A percentile compares a stretch with the other conserved stretches of the same genome.
phyloP scores from a whole-genome alignment of 805 yeast species.

The Tetrapisispora fleetii region DNA sequence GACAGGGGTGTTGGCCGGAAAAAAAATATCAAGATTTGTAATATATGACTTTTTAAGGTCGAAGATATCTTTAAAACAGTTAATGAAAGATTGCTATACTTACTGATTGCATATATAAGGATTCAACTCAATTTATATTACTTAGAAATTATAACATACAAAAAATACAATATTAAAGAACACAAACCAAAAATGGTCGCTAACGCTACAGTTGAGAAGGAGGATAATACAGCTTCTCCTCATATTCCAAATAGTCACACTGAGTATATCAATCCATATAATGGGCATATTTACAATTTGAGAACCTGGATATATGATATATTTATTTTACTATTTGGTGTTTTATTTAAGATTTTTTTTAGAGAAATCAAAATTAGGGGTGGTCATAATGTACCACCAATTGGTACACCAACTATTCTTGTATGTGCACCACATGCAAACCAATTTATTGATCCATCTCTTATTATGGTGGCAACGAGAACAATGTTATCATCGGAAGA shows the following conservation, averaged over 20 bases:
- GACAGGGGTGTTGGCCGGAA: neutral
- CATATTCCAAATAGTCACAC: slow-evolving; percentile 18
- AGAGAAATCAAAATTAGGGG: slow-evolving; percentile 69
- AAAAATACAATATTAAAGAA: neutral
- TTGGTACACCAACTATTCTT: slow-evolving; percentile 48
- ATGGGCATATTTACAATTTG: slow-evolving; percentile 18
- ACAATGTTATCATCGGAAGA: slow-evolving; percentile 9
- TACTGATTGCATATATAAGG: too few species aligned
- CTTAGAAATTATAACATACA: too few species aligned
- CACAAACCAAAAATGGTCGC: neutral
- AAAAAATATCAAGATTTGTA: too few species aligned
- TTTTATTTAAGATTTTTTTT: slow-evolving; percentile 41
- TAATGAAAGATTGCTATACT: too few species aligned
- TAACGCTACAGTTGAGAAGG: too few species aligned
- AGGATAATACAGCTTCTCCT: slow-evolving; percentile 5
- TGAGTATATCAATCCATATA: slow-evolving; percentile 18
- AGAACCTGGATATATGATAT: slow-evolving; percentile 25
- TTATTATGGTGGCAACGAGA: slow-evolving; percentile 69
- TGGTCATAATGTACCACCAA: slow-evolving; percentile 28
- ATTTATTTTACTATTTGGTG: slow-evolving; percentile 21
- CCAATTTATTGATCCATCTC: slow-evolving; percentile 75
- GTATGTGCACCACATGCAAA: slow-evolving; percentile 83
- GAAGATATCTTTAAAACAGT: too few species aligned
- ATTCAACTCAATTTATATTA: neutral
- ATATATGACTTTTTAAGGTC: too few species aligned